Evolutionary conservation across 257 asterid species (phyloP).

Genomic region (Nicotiana paniculata): DNA sequence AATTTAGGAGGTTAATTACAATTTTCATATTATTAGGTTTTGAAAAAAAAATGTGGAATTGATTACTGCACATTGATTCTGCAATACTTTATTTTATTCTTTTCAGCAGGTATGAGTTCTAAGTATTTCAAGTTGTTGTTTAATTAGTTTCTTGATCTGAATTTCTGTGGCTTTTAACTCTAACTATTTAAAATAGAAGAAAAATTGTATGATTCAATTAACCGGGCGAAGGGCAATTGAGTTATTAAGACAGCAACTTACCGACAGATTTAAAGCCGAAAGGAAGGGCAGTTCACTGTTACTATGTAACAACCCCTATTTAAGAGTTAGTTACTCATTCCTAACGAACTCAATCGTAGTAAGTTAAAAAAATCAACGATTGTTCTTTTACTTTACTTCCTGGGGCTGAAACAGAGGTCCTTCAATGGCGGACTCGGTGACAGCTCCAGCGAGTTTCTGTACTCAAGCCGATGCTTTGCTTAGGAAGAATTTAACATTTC

Average conservation of each 20-base stretch:
- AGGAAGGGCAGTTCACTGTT: background rate
- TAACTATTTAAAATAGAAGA: background rate
- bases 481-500: background rate
- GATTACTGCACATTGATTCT: too few species aligned
- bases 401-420: background rate
- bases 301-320: background rate
- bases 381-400: background rate
- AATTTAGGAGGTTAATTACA: too few species aligned
- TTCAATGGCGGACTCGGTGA: background rate
- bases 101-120: too few species aligned
- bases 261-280: constrained; percentile 1
- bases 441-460: background rate
- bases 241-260: background rate
- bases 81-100: too few species aligned
- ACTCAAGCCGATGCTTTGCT: constrained; percentile 3
- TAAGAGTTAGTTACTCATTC: background rate
- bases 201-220: background rate
- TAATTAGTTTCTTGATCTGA: too few species aligned
- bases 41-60: too few species aligned
- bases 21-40: too few species aligned
- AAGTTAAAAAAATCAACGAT: background rate
- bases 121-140: too few species aligned
- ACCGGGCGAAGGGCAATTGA: background rate
- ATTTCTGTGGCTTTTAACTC: background rate
- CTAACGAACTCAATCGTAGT: background rate